Evolutionary conservation across 2,329 filamentous ascomycete genomes (phyloP).

Genomic region (Decorospora gaudefroyi): DNA sequence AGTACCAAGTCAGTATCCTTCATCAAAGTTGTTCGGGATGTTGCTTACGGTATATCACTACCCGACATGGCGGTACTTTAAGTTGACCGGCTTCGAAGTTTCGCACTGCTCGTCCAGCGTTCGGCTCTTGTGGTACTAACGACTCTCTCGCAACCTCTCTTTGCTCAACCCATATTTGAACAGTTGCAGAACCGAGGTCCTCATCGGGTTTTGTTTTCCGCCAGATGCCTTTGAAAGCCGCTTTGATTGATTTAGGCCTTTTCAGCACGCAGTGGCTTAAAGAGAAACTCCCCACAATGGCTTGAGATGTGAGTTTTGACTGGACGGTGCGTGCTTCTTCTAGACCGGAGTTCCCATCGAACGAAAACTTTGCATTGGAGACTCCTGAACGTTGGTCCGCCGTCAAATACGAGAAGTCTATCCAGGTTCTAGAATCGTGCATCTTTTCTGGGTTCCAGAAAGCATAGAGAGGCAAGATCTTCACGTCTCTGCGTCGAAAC

Average conservation of each 20-base stretch:
- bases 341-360: neutral
- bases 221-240: neutral
- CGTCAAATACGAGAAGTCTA: neutral
- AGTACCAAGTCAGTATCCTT: too few relatives aligned
- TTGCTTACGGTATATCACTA: conserved; percentile 9
- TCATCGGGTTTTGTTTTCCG: neutral
- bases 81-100: neutral
- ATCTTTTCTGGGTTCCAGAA: conserved; percentile 3
- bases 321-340: conserved; percentile 6
- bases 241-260: neutral
- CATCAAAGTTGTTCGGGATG: too few relatives aligned
- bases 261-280: neutral
- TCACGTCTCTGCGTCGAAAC: conserved; percentile 2
- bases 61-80: conserved; percentile 5
- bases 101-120: neutral
- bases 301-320: conserved; percentile 9
- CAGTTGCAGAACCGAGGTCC: conserved; percentile 7
- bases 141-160: neutral
- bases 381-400: neutral
- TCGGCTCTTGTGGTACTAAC: neutral
- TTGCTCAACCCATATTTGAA: conserved; percentile 12
- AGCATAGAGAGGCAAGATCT: conserved; percentile 8
- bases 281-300: conserved; percentile 2
- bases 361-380: conserved; percentile 1
- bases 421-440: conserved; percentile 1